phyloP scores from a whole-genome alignment of 495 filamentous ascomycete genomes.

The Cryomyces minteri region DNA sequence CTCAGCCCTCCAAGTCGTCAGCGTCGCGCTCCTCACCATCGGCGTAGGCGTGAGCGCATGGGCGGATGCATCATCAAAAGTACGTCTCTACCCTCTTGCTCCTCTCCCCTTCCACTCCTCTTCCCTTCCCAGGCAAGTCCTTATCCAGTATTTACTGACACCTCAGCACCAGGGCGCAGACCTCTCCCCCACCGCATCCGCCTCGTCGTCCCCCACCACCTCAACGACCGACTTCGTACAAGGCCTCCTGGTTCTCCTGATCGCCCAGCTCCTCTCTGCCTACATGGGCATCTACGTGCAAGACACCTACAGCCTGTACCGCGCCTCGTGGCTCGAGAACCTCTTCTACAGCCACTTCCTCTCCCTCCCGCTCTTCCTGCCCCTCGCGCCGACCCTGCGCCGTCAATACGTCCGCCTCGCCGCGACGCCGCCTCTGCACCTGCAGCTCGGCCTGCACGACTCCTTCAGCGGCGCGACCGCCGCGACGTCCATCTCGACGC shows the following conservation, averaged over 20 bases:
- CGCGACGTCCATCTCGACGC: slow-evolving; percentile 6
- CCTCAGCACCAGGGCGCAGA: too few relatives aligned
- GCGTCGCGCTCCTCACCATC: slow-evolving; percentile 63
- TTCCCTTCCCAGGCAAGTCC: background rate
- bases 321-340: slow-evolving; percentile 87
- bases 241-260: slow-evolving; percentile 66
- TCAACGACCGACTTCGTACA: slow-evolving; percentile 33
- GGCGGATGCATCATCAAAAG: slow-evolving; percentile 74
- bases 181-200: too few relatives aligned
- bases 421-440: slow-evolving; percentile 24
- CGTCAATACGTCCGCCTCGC: slow-evolving; percentile 30
- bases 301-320: slow-evolving; percentile 66
- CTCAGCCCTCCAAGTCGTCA: slow-evolving; percentile 54
- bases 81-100: slow-evolving; percentile 15
- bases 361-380: slow-evolving; percentile 48
- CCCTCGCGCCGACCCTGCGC: slow-evolving; percentile 25
- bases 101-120: background rate
- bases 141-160: background rate
- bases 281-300: slow-evolving; percentile 93
- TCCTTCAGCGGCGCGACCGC: slow-evolving; percentile 1
- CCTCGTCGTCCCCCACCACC: slow-evolving; percentile 6
- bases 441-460: slow-evolving; percentile 1
- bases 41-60: slow-evolving; percentile 76
- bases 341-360: slow-evolving; percentile 83
- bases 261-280: slow-evolving; percentile 80